Evolutionary conservation across 352 stramenopile genomes (phyloP).

Genomic region (Pythium sukuiense): DNA sequence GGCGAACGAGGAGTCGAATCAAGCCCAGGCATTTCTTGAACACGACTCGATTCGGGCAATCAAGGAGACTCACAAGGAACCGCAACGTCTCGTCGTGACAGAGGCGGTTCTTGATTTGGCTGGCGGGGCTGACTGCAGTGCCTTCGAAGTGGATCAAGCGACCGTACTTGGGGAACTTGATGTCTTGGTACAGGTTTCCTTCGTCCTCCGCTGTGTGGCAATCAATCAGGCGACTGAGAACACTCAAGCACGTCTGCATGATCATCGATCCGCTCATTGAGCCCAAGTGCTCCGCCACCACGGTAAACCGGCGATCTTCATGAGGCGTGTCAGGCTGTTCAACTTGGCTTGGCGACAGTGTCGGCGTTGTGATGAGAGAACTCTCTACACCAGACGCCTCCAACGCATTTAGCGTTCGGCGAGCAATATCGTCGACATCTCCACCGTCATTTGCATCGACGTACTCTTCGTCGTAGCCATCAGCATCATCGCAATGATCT

Average conservation of each 20-base stretch:
- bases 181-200: slow-evolving; percentile 74
- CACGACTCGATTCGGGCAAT: slow-evolving; percentile 81
- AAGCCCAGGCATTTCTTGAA: slow-evolving; percentile 85
- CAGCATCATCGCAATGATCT: slow-evolving; percentile 37
- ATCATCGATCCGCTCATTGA: slow-evolving; percentile 87
- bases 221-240: slow-evolving; percentile 80
- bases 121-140: slow-evolving; percentile 73
- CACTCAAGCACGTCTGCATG: slow-evolving; percentile 84
- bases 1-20: slow-evolving; percentile 77
- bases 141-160: slow-evolving; percentile 83
- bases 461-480: slow-evolving; percentile 39
- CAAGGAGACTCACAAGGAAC: slow-evolving; percentile 77
- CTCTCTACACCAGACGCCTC: slow-evolving; percentile 39
- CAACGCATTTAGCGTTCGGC: slow-evolving; percentile 66
- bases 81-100: slow-evolving; percentile 77
- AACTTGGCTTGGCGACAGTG: slow-evolving; percentile 26
- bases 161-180: slow-evolving; percentile 78
- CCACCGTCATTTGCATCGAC: slow-evolving; percentile 33
- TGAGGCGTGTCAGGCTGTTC: slow-evolving; percentile 24
- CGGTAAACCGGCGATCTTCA: slow-evolving; percentile 58
- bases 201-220: slow-evolving; percentile 83
- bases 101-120: slow-evolving; percentile 69
- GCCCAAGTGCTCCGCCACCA: slow-evolving; percentile 75
- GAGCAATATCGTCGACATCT: slow-evolving; percentile 42
- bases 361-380: slow-evolving; percentile 24